Evolutionary conservation across 2,329 filamentous ascomycete species (phyloP), one percentile per base, ranked within the genome.

Genomic region (Mariannaea sp.): DNA sequence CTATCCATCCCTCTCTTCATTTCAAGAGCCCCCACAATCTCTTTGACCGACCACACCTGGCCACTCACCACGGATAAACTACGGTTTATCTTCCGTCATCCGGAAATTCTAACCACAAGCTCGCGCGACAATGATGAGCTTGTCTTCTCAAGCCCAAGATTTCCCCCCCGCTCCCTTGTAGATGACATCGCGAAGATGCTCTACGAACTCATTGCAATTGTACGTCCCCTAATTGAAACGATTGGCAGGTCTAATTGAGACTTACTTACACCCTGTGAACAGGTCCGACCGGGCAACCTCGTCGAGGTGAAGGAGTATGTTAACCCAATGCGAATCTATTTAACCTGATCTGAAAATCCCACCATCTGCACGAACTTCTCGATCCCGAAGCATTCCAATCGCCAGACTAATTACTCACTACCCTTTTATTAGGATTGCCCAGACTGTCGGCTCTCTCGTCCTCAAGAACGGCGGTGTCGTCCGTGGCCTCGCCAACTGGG

Each of bases 171-270:
- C 55, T 50, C 45, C 40, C 35, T 26, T 27, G 59, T 62, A 63
- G 60, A 74, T 69, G 68, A 65, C 65, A 65, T 64, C 66, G 59
- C 64, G 70, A 80, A 73, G 62, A 97, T 99, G 94, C 80, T 99
- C 77, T 99, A 99, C 81, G 94, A 99, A 79, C 80, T 97, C 70
- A 94, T 99, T 75, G 94, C 90, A 73, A 88, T 97, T 77, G 94
- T 97, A 78, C 68, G 88, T 78, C 9, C n/a, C n/a, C 4, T n/a
- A n/a, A 17, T 19, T 27, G 7, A 4, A 19, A 29, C 32, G 42
- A 27, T 61, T 68, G 64, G 68, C 27, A 35, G 26, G 13, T 4
- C 9, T 9, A 35, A 41, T 38, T n/a, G n/a, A n/a, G 20, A 36
- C 52, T 66, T 36, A 65, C 48, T 36, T 2, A 12, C n/a, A n/a